phyloP scores from a whole-genome alignment of 192 early-diverging fungal genomes.

The Coemansia sp. region DNA sequence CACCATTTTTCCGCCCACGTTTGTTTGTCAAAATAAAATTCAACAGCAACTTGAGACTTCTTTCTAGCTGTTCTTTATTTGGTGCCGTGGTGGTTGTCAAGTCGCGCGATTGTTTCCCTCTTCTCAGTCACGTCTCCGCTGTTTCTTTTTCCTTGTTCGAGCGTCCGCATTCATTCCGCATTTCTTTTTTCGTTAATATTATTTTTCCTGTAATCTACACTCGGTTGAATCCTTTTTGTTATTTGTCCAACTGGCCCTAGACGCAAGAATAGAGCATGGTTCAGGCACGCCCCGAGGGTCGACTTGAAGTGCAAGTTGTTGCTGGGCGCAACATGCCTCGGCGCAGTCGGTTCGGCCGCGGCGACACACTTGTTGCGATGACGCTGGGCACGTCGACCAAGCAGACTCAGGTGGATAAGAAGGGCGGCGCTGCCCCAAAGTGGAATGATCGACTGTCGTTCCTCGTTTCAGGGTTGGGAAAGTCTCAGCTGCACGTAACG shows the following conservation, averaged over 20 bases:
- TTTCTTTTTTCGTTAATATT: conserved; percentile 15
- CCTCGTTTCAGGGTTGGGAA: conserved; percentile 35
- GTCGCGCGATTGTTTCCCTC: neutral
- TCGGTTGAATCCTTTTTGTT: neutral
- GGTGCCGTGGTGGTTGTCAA: neutral
- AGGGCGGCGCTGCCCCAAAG: conserved; percentile 48
- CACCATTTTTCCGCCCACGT: neutral
- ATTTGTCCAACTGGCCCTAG: conserved; percentile 1
- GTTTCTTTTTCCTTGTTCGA: neutral
- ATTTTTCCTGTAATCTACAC: conserved; percentile 2
- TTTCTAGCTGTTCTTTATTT: neutral
- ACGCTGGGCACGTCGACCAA: conserved; percentile 42
- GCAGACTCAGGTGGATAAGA: conserved; percentile 52
- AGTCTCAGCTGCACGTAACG: conserved; percentile 38
- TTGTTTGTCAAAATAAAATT: neutral
- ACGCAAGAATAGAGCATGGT: conserved; percentile 3
- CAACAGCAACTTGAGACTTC: neutral
- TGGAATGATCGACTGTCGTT: conserved; percentile 54
- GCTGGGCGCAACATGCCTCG: conserved; percentile 50
- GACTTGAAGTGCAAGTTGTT: conserved; percentile 47
- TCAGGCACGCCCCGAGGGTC: conserved; percentile 30
- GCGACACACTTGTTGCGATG: conserved; percentile 47
- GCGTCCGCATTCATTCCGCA: conserved; percentile 4
- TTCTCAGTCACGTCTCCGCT: neutral
- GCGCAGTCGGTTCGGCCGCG: conserved; percentile 43